Evolutionary conservation across 148 eudicot species (phyloP).

Genomic region (Euryodendron excelsum): DNA sequence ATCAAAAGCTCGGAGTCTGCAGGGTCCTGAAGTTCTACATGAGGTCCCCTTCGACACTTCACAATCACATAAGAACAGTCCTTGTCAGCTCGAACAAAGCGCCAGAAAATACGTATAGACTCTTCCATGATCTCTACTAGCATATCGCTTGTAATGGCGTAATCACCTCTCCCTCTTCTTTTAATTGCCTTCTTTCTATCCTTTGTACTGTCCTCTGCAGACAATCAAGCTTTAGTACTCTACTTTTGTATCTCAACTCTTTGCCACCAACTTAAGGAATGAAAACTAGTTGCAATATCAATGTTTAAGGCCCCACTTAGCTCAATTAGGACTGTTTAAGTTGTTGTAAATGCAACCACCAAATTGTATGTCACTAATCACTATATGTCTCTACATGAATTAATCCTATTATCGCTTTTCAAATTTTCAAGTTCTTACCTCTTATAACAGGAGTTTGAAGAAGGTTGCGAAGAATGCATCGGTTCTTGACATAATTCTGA

Average conservation of each 20-base stretch:
- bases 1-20: conserved; percentile 44
- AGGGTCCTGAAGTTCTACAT: conserved; percentile 44
- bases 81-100: conserved; percentile 65
- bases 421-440: conserved; percentile 40
- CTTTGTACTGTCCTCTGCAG: conserved; percentile 62
- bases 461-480: conserved; percentile 66
- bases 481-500: conserved; percentile 61
- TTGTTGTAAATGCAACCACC: neutral
- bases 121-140: conserved; percentile 81
- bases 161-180: conserved; percentile 35
- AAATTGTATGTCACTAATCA: neutral
- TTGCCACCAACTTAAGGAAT: neutral
- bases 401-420: neutral
- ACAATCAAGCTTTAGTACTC: neutral
- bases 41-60: conserved; percentile 35
- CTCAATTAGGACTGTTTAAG: neutral
- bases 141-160: conserved; percentile 63
- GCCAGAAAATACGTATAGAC: conserved; percentile 80
- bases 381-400: neutral
- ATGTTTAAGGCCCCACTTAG: neutral
- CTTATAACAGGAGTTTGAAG: conserved; percentile 87
- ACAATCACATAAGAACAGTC: conserved; percentile 23
- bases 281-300: neutral
- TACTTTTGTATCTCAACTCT: neutral
- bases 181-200: conserved; percentile 50